phyloP scores from a whole-genome alignment of 2,329 filamentous ascomycete genomes.

The Calonectria ilicicola region DNA sequence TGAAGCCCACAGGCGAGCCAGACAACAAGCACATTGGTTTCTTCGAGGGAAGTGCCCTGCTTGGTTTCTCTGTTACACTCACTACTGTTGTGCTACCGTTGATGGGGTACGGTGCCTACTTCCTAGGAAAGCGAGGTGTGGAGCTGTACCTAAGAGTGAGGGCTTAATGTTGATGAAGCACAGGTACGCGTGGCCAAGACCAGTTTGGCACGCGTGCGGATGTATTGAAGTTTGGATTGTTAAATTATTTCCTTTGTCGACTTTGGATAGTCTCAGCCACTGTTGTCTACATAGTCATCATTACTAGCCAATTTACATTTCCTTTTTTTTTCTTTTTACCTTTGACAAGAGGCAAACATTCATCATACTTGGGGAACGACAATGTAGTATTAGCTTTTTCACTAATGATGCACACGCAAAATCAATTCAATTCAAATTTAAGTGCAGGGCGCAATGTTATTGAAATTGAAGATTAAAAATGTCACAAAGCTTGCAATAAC shows the following conservation, averaged over 20 bases:
- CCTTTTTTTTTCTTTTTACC: neutral
- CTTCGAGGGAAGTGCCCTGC: constrained; percentile 14
- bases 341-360: neutral
- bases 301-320: neutral
- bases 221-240: neutral
- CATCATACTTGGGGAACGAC: neutral
- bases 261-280: neutral
- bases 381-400: neutral
- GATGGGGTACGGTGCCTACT: constrained; percentile 16
- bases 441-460: neutral
- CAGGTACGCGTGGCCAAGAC: neutral
- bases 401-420: neutral
- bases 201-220: neutral
- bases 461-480: no score
- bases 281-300: constrained; percentile 2
- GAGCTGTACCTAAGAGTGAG: constrained; percentile 16
- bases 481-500: no score
- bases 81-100: constrained; percentile 15
- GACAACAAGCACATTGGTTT: constrained; percentile 13
- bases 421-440: neutral
- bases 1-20: constrained; percentile 13
- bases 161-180: neutral
- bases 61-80: constrained; percentile 8
- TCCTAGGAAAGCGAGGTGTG: constrained; percentile 13
- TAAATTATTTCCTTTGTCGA: neutral